These are phyloP conservation scores for Scenedesmus sp. DNA, from an alignment of 163 green algal species.

Conservation along the genomic window DNA sequence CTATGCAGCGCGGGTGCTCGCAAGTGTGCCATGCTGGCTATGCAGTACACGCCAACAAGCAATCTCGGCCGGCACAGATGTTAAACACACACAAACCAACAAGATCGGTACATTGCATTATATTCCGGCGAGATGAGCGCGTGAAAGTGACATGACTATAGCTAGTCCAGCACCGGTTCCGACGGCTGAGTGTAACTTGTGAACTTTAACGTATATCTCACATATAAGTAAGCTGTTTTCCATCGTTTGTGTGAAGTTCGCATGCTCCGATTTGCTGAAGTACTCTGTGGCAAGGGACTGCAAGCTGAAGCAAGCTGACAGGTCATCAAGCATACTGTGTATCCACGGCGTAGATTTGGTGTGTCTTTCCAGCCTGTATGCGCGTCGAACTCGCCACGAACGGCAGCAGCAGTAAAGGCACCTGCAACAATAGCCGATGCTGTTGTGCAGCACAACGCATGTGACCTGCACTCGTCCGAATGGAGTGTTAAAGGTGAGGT, in stretches of 20 bases:
- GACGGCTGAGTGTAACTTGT: not conserved
- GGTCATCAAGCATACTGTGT: not conserved
- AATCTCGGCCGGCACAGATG: not conserved
- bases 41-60: conserved; percentile 3
- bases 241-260: no score
- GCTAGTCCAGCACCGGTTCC: not conserved
- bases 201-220: no score
- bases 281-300: not conserved
- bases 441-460: not conserved
- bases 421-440: not conserved
- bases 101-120: not conserved
- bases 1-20: not conserved
- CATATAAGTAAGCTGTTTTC: no score
- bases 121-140: not conserved
- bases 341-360: no score
- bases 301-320: not conserved
- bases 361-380: not conserved
- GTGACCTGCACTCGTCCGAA: not conserved
- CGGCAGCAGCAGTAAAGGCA: not conserved
- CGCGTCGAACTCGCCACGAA: not conserved
- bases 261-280: no score
- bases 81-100: not conserved
- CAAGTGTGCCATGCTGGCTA: conserved; percentile 2
- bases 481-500: not conserved
- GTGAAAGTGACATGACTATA: not conserved